Evolutionary conservation across 768 basidiomycete species (phyloP), one percentile per base, ranked within the genome.

Genomic region (Boletus rubescentipes): DNA sequence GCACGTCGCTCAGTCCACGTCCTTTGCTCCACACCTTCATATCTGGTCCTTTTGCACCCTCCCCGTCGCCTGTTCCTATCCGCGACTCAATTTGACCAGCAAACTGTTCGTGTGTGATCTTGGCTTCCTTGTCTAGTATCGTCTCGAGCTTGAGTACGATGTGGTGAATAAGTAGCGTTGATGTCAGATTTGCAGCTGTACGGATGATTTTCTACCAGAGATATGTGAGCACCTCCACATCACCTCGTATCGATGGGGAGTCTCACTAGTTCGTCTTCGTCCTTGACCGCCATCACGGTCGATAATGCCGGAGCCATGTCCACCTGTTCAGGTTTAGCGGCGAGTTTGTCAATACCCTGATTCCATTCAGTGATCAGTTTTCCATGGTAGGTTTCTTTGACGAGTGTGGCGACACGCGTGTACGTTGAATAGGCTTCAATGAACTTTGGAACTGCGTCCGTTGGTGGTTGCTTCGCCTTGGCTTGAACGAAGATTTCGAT

Each of bases 1-100:
- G 62, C 61, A 93, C 93, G 46, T 91, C 87, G 52, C 78, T 83
- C 32, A 92, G 66, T 7, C 82, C 83, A 45, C 86, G 85, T 14
- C 84, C 87, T 65, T 90, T 86, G 62, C 78, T 82, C 94, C 96
- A 98, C 16, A 96, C 84, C 66, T 87, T 93, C 86, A 88, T 91
- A 67, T 98, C 94, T 5, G 93, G 91, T 2, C 87, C 87, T 64
- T 91, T 93, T 3, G 83, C 84, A 55, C 79, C 79, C 39, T 79
- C 83, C 3, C 67, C 69, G 21, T 70, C 68, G 16, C 86, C 90
- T 18, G 87, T 91, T 11, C 95, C 96, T 55, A 98, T 78, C 45
- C 93, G 83, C 10, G 81, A 80, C 72, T 99, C 96, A 44, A 98
- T 88, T 69, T 93, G 85, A 32, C 84, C 80, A 6, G 92, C 84